Base-by-base conservation (phyloP, 768 basidiomycete genomes). In the Rubroboletus satanas region DNA sequence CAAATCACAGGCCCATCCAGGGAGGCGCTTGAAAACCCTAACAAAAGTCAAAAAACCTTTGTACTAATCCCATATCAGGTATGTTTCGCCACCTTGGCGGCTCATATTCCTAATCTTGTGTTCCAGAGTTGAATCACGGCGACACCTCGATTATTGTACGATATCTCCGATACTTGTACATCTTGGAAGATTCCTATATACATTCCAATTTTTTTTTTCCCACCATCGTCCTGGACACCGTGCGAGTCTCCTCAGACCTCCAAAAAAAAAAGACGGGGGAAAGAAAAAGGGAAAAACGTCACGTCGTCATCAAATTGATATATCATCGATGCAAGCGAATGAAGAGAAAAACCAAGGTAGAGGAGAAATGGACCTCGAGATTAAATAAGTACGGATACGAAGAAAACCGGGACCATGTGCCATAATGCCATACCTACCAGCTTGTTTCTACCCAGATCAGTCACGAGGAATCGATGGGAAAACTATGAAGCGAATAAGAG, bases 281-380 rank as follows among this genome's bases (percentile, higher is more conserved):
- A 9, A 44, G 1, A 2, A 1, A 14, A 45, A 43, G 17, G 18
- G 14, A 17, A 52, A 43, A 23, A 17, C 35, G 49, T 55, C 42
- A 31, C 10, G 42, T 55, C 14, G 36, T 55, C 51, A 33, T 54
- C 42, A 37, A 54, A 54, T 54, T 54, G 26, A 55, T 43, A 43
- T 54, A 38, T 55, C 37, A 7, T 39, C 21, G 28, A 44, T 52
- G 52, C 49, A 55, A 31, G 28, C 15, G 35, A 39, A 26, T 2
- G 26, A 50, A 12, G 23, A 31, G 1, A 5, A 12, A 10, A 18
- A 31, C 29, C 29, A 45, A 45, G 12, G 31, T 2, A 31, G 11
- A 45, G 15, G 26, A 23, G 33, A 21, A 21, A 14, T 11, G 39
- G 38, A 51, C 28, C 15, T 26, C n/a, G 36, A 21, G 33, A 54